Base-by-base conservation (phyloP, 2,329 filamentous ascomycete genomes). In the Botryotinia convoluta region DNA sequence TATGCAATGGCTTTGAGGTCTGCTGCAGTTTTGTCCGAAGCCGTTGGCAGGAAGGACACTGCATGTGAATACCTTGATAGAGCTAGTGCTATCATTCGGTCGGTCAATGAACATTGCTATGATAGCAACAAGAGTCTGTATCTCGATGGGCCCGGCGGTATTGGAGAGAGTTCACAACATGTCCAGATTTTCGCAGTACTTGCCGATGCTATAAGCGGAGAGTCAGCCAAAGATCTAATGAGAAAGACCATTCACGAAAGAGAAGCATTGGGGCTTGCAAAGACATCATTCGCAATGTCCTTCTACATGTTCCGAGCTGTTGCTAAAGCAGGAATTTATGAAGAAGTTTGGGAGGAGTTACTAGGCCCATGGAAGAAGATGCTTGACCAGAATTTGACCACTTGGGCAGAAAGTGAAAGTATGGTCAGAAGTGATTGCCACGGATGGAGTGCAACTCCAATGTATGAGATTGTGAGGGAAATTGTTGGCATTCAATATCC, bases 391-490 rank as follows among this genome's bases (percentile, higher is more conserved):
- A 44, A 64, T 44, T 26, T 71, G 44, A 71, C 60, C 18, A 71
- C 61, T 42, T 65, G 45, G 60, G 60, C 60, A n/a, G 44, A 71
- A 35, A 65, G 35, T 57, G 69, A 57, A 54, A 57, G 35, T 44
- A 71, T 71, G 60, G 69, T 71, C 12, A 48, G 60, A 57, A 63
- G 59, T 14, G 60, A 59, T 26, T 71, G 32, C n/a, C 69, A 54
- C 39, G 32, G 60, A 29, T 71, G 60, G 69, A 71, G 45, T 71
- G 60, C 60, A 26, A 57, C 69, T 35, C 42, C 68, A 6, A 51
- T 45, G 57, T 70, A 70, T 39, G 68, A 70, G 39, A 51, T 48
- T 70, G 29, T n/a, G 12, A 61, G 57, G 8, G 57, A 70, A 16
- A 48, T 70, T 12, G 42, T 22, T 26, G 57, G 57, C 18, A 60